Conservation (phyloP, 2,329 filamentous ascomycete genomes). For the Rhexocercosporidium sp. region DNA sequence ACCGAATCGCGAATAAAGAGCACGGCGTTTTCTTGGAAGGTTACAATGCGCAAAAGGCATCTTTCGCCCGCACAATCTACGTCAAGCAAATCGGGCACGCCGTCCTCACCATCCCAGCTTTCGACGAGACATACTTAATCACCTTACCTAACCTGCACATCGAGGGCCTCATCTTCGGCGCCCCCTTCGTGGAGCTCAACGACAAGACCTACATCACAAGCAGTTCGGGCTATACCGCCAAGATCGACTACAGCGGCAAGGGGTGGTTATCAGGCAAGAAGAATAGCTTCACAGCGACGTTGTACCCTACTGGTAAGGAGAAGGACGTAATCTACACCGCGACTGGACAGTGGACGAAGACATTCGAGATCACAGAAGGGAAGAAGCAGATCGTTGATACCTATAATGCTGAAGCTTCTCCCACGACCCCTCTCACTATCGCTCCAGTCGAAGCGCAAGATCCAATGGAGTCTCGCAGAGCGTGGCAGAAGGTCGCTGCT, state of each 20-base stretch:
- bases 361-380: constrained; percentile 78
- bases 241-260: constrained; percentile 91
- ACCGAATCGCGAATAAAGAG: constrained; percentile 86
- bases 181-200: constrained; percentile 91
- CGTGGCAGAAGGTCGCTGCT: constrained; percentile 84
- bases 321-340: constrained; percentile 80
- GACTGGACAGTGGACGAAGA: constrained; percentile 88
- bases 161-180: constrained; percentile 85
- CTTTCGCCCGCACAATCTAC: constrained; percentile 90
- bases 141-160: constrained; percentile 91
- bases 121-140: constrained; percentile 75
- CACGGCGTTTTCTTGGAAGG: constrained; percentile 81
- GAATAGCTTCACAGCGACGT: constrained; percentile 79
- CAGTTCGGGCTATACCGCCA: constrained; percentile 83
- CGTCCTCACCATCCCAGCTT: constrained; percentile 72
- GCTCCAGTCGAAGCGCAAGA: constrained; percentile 80
- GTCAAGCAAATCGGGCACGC: constrained; percentile 95
- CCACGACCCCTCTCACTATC: constrained; percentile 71
- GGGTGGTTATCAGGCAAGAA: constrained; percentile 97
- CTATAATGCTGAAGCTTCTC: constrained; percentile 63
- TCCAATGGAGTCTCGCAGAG: constrained; percentile 83
- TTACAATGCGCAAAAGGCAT: constrained; percentile 96
- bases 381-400: constrained; percentile 59
- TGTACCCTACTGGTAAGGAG: constrained; percentile 74
- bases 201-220: constrained; percentile 84